These are phyloP conservation scores for Didymella exigua DNA, from an alignment of 2,329 filamentous ascomycete genomes.

Conservation along the genomic window DNA sequence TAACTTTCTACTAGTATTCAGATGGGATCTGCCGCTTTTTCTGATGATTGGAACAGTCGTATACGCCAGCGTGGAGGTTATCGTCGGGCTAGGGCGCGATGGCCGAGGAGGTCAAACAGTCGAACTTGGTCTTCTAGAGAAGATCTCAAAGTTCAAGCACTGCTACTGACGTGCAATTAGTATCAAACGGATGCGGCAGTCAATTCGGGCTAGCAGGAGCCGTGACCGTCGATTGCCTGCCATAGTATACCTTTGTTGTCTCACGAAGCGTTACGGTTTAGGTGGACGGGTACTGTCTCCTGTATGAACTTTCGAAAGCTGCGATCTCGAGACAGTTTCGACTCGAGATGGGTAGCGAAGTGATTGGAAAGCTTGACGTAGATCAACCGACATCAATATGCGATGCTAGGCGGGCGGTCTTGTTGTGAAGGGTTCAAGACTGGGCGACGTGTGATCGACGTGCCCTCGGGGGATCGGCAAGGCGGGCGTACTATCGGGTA, in stretches of 20 bases:
- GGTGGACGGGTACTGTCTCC: slow-evolving; percentile 58
- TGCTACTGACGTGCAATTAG: slow-evolving; percentile 44
- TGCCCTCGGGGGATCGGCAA: slow-evolving; percentile 24
- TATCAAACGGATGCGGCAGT: slow-evolving; percentile 34
- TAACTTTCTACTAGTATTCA: slow-evolving; percentile 52
- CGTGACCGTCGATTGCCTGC: slow-evolving; percentile 43
- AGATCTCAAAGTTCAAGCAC: slow-evolving; percentile 42
- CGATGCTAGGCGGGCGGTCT: slow-evolving; percentile 37
- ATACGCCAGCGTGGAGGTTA: slow-evolving; percentile 50
- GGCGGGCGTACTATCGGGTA: slow-evolving; percentile 28
- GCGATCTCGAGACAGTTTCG: slow-evolving; percentile 62
- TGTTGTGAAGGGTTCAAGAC: slow-evolving; percentile 6
- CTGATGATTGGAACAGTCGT: slow-evolving; percentile 49
- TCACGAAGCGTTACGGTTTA: slow-evolving; percentile 43
- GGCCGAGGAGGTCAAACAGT: slow-evolving; percentile 40
- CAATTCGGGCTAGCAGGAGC: slow-evolving; percentile 36
- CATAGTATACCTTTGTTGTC: slow-evolving; percentile 48
- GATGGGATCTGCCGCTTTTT: slow-evolving; percentile 55
- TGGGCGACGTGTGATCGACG: slow-evolving; percentile 27
- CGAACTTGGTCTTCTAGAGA: slow-evolving; percentile 36
- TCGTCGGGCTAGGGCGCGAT: slow-evolving; percentile 30
- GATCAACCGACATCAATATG: slow-evolving; percentile 65
- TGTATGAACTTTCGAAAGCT: slow-evolving; percentile 62
- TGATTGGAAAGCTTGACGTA: slow-evolving; percentile 59
- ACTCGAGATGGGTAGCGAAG: slow-evolving; percentile 62